Base-by-base conservation (phyloP, 345 rosid genomes). In the Rhizophora apiculata region DNA sequence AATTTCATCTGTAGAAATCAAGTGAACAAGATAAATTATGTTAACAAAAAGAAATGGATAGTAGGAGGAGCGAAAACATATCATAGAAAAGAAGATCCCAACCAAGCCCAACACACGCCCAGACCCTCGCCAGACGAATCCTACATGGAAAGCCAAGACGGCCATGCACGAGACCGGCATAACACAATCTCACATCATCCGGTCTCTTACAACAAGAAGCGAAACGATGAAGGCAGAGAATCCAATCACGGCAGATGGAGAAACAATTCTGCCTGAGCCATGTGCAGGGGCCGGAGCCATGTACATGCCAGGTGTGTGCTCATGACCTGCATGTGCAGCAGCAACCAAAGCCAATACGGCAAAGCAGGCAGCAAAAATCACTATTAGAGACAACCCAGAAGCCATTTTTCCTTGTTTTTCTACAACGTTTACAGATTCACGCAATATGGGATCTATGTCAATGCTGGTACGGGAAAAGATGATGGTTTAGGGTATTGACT, bases 171-270 rank as follows among this genome's bases (percentile, higher is more conserved):
- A 48, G 15, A 16, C 3, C 19, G 1, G 0, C 39, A 36, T 24
- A 18, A 15, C 8, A 6, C 3, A 36, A 5, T 18, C 26, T 2
- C 36, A 49, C 60, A 49, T 63, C 8, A 30, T 8, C 29, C 39
- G 63, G n/a, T 60, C 64, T 37, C 64, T 56, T n/a, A 6, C 58
- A 65, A 49, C 63, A 48, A 74, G 63, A 46, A 66, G 49, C 20
- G 73, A 53, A 32, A 67, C 69, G 10, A 80, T 5, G 18, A 72
- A 64, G 31, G 78, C 65, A 11, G 79, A 30, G 63, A 78, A 59
- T 39, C 70, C 68, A 18, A 77, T 20, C 52, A 65, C 64, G 65
- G 39, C 15, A 2, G 82, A 77, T 0, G 83, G 85, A 53, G 71
- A 59, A 4, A 4, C 32, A 19, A 58, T 24, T 56, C 11, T 36